Conservation (phyloP, 2,329 filamentous ascomycete species). For the Hirsutella minnesotensis region DNA sequence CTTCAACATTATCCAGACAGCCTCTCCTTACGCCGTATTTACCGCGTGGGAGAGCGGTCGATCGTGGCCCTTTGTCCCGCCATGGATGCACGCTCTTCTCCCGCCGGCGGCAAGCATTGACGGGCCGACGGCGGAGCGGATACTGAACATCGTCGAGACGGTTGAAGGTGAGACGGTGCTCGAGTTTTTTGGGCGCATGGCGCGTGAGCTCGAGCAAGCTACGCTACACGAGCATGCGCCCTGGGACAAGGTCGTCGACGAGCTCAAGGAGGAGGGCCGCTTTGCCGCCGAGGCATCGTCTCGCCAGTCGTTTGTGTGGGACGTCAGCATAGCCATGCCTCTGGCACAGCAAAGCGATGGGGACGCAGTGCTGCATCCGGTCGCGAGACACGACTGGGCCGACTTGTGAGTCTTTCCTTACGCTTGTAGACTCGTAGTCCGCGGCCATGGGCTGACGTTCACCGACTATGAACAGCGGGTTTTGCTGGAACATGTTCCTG, state of each 20-base stretch:
- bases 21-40: constrained; percentile 18
- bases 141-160: constrained; percentile 21
- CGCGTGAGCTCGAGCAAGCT: constrained; percentile 12
- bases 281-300: constrained; percentile 20
- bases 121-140: constrained; percentile 23
- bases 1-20: constrained; percentile 22
- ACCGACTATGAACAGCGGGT: constrained; percentile 16
- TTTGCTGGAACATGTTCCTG: constrained; percentile 27
- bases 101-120: constrained; percentile 25
- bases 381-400: constrained; percentile 23
- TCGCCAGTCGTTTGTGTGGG: constrained; percentile 26
- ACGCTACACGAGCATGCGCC: constrained; percentile 19
- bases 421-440: too few relatives aligned
- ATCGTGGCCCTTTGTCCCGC: constrained; percentile 24
- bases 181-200: constrained; percentile 16
- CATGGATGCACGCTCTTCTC: constrained; percentile 20
- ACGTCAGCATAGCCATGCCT: constrained; percentile 19
- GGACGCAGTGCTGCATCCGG: constrained; percentile 15
- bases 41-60: constrained; percentile 21
- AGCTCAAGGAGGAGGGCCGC: constrained; percentile 19
- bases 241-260: constrained; percentile 19
- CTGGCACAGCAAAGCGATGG: constrained; percentile 7
- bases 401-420: constrained; percentile 19
- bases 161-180: constrained; percentile 12
- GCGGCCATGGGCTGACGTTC: too few relatives aligned